Evolutionary conservation across 306 rosid species (phyloP).

Genomic region (Boehmeria nivea): DNA sequence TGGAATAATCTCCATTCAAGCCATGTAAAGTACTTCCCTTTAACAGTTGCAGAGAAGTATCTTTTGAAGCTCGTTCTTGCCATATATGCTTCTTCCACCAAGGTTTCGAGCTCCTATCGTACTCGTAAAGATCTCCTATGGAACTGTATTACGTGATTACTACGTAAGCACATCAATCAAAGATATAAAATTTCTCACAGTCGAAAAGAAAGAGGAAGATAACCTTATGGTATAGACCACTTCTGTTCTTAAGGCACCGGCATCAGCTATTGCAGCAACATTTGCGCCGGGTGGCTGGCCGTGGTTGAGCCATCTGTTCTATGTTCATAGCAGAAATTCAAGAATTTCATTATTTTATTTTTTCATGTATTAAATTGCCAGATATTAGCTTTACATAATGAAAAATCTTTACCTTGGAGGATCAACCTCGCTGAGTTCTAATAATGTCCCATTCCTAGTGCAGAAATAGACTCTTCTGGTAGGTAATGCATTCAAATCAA

Average conservation of each 20-base stretch:
- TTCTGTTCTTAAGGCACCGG: constrained; percentile 48
- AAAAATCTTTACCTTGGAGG: constrained; percentile 65
- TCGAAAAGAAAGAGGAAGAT: not conserved
- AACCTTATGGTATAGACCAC: constrained; percentile 90
- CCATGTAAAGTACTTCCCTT: constrained; percentile 52
- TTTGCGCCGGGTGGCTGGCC: constrained; percentile 86
- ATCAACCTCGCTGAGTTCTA: constrained; percentile 56
- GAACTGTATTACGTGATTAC: constrained; percentile 49
- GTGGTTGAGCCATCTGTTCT: constrained; percentile 88
- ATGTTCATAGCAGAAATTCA: constrained; percentile 33
- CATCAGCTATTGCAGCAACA: constrained; percentile 83
- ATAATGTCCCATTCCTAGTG: constrained; percentile 54
- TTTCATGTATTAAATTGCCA: not conserved
- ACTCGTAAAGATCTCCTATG: constrained; percentile 80
- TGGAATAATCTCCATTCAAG: constrained; percentile 54
- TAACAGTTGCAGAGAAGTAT: constrained; percentile 45
- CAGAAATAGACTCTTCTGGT: constrained; percentile 74
- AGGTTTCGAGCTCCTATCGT: constrained; percentile 72
- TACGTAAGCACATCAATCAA: not conserved
- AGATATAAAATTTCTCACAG: not conserved
- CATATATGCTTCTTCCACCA: constrained; percentile 87
- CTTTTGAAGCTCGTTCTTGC: constrained; percentile 43
- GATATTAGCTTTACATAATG: constrained; percentile 6
- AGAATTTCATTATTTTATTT: not conserved
- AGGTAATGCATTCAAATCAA: not conserved